These are phyloP conservation scores for Telfairia occidentalis DNA, from an alignment of 331 rosid species.

Conservation along the genomic window DNA sequence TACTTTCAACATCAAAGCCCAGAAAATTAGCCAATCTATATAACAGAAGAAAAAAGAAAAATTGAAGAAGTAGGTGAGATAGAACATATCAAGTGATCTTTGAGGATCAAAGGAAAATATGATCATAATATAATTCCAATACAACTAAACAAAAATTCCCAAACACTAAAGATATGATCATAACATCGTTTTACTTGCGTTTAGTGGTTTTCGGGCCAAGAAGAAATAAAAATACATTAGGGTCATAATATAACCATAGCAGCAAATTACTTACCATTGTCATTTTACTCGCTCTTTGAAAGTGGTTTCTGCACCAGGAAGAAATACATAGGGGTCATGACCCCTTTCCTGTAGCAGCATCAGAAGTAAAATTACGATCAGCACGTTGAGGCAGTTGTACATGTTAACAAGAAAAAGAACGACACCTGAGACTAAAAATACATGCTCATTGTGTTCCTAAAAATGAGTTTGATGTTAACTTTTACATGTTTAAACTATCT, in stretches of 20 bases:
- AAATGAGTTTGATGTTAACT: neutral
- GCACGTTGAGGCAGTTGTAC: neutral
- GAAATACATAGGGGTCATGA: neutral
- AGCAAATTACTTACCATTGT: neutral
- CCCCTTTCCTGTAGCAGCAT: neutral
- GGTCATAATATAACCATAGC: conserved; percentile 30
- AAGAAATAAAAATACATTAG: conserved; percentile 60
- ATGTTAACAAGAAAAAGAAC: neutral
- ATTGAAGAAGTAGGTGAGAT: neutral
- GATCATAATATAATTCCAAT: neutral
- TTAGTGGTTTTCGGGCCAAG: conserved; percentile 37
- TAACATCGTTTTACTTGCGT: too few species aligned
- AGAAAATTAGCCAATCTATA: too few species aligned
- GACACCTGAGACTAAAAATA: neutral
- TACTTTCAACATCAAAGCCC: too few species aligned
- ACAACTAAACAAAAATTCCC: neutral
- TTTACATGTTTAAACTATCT: neutral
- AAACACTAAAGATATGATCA: neutral
- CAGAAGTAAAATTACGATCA: neutral
- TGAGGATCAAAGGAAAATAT: neutral
- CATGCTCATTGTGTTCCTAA: neutral
- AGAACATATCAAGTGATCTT: neutral
- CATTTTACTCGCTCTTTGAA: neutral
- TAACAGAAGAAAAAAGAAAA: neutral
- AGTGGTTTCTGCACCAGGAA: neutral